Evolutionary conservation across 768 basidiomycete species (phyloP).

Genomic region (Phanerochaete sordida): DNA sequence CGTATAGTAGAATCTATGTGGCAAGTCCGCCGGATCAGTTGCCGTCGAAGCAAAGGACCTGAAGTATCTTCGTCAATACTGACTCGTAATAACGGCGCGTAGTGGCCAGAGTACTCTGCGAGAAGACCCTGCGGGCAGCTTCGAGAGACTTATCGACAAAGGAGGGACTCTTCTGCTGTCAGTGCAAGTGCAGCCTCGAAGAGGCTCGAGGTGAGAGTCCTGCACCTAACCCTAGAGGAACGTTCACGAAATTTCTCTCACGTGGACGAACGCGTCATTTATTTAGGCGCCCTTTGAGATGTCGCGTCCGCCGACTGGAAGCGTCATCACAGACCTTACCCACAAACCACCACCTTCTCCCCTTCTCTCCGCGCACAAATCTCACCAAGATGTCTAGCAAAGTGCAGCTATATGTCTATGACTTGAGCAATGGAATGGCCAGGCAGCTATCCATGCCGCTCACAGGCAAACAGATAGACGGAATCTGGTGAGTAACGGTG

Average conservation of each 20-base stretch:
- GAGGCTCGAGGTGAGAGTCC: too few species aligned
- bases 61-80: too few species aligned
- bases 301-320: not conserved
- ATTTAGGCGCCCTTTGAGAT: not conserved
- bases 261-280: not conserved
- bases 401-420: constrained; percentile 88
- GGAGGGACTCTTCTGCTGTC: too few species aligned
- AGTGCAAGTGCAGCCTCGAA: too few species aligned
- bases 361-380: not conserved
- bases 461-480: constrained; percentile 87
- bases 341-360: not conserved
- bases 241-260: not conserved
- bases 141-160: too few species aligned
- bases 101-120: too few species aligned
- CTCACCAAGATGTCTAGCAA: constrained; percentile 15
- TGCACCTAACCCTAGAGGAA: not conserved
- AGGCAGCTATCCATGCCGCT: constrained; percentile 73
- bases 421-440: constrained; percentile 86
- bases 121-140: too few species aligned
- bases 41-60: too few species aligned
- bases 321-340: not conserved
- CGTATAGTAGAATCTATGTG: too few species aligned
- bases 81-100: too few species aligned
- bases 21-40: too few species aligned
- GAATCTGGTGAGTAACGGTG: constrained; percentile 67